phyloP scores from a whole-genome alignment of 331 rosid species.

The Dryas integrifolia region DNA sequence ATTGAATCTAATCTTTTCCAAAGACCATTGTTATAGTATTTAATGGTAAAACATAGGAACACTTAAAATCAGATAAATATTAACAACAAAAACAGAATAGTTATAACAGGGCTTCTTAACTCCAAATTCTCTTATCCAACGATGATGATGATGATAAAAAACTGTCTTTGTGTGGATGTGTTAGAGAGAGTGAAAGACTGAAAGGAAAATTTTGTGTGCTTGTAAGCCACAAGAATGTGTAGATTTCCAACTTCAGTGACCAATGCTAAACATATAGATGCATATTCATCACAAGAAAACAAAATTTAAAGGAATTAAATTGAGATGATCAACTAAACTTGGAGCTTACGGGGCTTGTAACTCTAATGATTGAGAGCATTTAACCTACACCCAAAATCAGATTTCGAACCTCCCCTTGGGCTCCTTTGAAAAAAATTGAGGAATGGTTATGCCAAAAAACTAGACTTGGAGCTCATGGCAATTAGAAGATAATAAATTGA shows the following conservation, averaged over 20 bases:
- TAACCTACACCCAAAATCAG: background rate
- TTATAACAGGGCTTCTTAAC: background rate
- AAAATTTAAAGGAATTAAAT: background rate
- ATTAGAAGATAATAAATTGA: background rate
- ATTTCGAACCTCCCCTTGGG: background rate
- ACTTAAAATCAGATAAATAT: background rate
- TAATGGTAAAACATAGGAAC: background rate
- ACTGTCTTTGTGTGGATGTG: conserved; percentile 9
- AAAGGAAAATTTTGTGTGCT: background rate
- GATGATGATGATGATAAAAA: background rate
- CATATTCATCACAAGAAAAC: background rate
- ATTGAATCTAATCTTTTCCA: background rate
- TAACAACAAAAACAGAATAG: background rate
- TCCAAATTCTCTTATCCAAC: background rate
- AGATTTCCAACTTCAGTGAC: background rate
- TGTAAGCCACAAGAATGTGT: background rate
- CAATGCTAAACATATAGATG: background rate
- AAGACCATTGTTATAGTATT: background rate
- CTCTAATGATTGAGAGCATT: background rate
- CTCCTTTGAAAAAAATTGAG: background rate
- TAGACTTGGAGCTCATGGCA: background rate
- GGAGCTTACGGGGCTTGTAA: background rate
- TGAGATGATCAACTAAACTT: background rate
- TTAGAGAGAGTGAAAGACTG: background rate
- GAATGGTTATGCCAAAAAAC: background rate